Base-by-base conservation (phyloP, 2,329 filamentous ascomycete species). In the Xylariaceae sp. region DNA sequence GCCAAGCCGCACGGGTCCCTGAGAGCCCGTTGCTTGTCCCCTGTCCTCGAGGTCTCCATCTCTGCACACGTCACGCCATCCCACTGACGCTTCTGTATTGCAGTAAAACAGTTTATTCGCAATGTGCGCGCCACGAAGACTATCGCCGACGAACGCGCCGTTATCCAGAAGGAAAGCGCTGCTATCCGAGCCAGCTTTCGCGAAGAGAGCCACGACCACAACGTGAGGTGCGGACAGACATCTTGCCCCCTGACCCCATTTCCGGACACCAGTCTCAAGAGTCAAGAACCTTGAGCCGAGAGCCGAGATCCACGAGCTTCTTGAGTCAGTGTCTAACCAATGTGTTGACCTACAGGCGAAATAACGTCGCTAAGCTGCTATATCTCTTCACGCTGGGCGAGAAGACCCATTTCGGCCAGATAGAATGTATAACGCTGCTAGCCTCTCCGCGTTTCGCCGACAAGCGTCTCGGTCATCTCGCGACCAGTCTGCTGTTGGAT, bases 41-140 rank as follows among this genome's bases (percentile, higher is more conserved):
- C 37, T 44, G 49, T 34, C n/a, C 17, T 37, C 3, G 15, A 8
- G 18, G 17, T 51, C 34, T 30, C 13, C 35, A 5, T 6, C 49
- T 55, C 44, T 17, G 4, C 44, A 5, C 30, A 35, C 30, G 3
- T 9, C 10, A 1, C n/a, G 30, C n/a, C n/a, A 18, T 48, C 30
- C 13, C 18, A 9, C 64, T 65, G 42, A 62, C 53, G 45, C 3
- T 50, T 17, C 30, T 13, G 3, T 18, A 0, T 52, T 65, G 61
- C 73, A 97, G 94, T 99, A 75, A 99, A 99, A 80, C 94, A 97
- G 79, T 99, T 99, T 79, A 99, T 99, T 77, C 92, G 94, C 74
- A 97, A 97, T 78, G 94, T 99, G 73, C 91, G 94, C 74, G 93
- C 94, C 63, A 92, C 94, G 62, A 99, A 99, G 81, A 99, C 94